Evolutionary conservation across 202 grass and related monocot species (phyloP), one percentile per base, ranked within the genome.

Genomic region (Carex sylvatica): DNA sequence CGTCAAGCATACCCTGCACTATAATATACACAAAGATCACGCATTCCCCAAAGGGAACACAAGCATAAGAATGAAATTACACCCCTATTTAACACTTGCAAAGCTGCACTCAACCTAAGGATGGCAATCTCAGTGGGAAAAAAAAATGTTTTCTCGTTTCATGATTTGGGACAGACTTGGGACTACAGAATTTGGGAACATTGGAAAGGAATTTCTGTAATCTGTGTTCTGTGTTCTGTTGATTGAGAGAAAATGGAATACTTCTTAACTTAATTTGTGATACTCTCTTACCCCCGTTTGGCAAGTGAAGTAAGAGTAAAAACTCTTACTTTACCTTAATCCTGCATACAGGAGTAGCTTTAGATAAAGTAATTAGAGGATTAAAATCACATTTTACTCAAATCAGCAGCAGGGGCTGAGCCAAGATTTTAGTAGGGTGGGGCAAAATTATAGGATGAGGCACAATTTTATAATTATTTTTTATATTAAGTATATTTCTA

Each of bases 141-240:
- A 46, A 52, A 52, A 44, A 53, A 74, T 52, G 6, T 51, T 73
- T 14, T 26, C n/a, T 73, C 44, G 14, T 51, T 9, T 52, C 70
- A 52, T 4, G 4, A 63, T 65, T 22, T 16, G 18, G 2, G 51
- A 51, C 15, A 73, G 6, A 23, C 35, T 65, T 65, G 22, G 40
- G 1, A 79, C 18, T 6, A 55, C 0, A 15, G 14, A 18, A 18
- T 44, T 23, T 54, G 15, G 9, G 6, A 38, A 23, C 36, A 70
- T 42, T 71, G 36, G 80, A 78, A 18, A 60, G 64, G 23, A 54
- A 66, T 80, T 31, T 31, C 38, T 5, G 69, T 68, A 31, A 85
- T 23, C 31, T 36, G 78, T 55, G 9, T 9, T 23, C 31, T 36
- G 78, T 55, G 9, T 9, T 53, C 47, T 44, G 67, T 51, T 61